These are phyloP conservation scores for Crithidia sp. DNA, from an alignment of 208 protist species.

Conservation along the genomic window DNA sequence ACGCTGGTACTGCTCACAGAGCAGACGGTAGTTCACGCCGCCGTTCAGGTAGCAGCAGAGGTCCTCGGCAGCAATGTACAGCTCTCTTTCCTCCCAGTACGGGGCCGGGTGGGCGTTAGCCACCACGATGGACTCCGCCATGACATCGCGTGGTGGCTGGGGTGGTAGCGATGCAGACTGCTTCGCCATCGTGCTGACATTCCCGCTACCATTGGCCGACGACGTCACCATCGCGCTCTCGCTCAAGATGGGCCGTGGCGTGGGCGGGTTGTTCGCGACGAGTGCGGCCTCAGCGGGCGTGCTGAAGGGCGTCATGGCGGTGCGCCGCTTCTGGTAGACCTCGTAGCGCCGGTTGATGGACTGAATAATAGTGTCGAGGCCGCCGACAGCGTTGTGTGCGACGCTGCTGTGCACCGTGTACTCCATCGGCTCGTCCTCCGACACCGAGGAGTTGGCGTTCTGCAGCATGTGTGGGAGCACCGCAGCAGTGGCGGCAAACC, in stretches of 20 bases:
- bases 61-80: slow-evolving; percentile 69
- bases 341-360: slow-evolving; percentile 38
- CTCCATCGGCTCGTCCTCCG: slow-evolving; percentile 23
- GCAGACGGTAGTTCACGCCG: slow-evolving; percentile 76
- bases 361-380: slow-evolving; percentile 32
- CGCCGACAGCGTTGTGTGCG: slow-evolving; percentile 8
- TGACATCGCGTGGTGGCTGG: background rate
- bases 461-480: background rate
- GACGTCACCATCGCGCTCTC: slow-evolving; percentile 19
- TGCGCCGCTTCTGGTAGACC: slow-evolving; percentile 31
- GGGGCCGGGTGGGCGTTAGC: slow-evolving; percentile 11
- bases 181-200: background rate
- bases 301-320: slow-evolving; percentile 29
- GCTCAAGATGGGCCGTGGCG: slow-evolving; percentile 25
- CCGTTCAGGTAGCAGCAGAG: slow-evolving; percentile 80
- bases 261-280: slow-evolving; percentile 3
- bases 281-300: slow-evolving; percentile 11
- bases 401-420: slow-evolving; percentile 20
- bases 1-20: slow-evolving; percentile 63
- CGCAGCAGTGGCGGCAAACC: background rate
- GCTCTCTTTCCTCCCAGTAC: slow-evolving; percentile 70
- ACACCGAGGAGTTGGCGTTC: slow-evolving; percentile 14
- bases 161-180: slow-evolving; percentile 2
- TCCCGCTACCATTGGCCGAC: slow-evolving; percentile 1
- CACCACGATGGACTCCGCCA: slow-evolving; percentile 9